A percentile compares a stretch with the other conserved stretches of the same genome.
Conservation (phyloP, 1,139 yeast species). For the Pichia sp. region DNA sequence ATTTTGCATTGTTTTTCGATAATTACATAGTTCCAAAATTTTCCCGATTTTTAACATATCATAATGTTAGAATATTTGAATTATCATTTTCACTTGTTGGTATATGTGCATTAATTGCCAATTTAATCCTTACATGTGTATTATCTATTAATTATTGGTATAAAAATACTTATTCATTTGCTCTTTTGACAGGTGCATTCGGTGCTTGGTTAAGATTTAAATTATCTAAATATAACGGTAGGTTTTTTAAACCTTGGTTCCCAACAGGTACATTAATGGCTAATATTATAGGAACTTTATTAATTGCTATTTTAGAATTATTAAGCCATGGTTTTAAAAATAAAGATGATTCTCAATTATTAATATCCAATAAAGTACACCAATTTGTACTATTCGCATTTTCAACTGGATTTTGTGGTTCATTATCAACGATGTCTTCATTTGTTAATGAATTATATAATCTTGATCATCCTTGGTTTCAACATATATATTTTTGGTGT, state of each 20-base stretch:
- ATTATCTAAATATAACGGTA: slow-evolving; percentile 38
- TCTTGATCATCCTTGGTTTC: slow-evolving; percentile 25
- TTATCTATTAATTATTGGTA: slow-evolving; percentile 33
- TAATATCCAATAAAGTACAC: slow-evolving; percentile 34
- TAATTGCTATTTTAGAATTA: slow-evolving; percentile 52
- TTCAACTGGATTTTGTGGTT: slow-evolving; percentile 70
- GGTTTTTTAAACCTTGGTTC: slow-evolving; percentile 32
- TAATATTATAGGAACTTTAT: slow-evolving; percentile 52
- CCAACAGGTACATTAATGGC: slow-evolving; percentile 74
- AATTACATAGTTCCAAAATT: slow-evolving; percentile 4
- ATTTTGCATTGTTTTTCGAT: slow-evolving; percentile 29
- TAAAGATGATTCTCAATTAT: slow-evolving; percentile 13
- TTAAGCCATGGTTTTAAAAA: slow-evolving; percentile 40
- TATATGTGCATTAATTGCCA: slow-evolving; percentile 21
- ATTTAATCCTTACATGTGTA: slow-evolving; percentile 25
- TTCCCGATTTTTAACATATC: slow-evolving; percentile 9
- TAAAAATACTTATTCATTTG: slow-evolving; percentile 56
- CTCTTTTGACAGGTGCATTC: slow-evolving; percentile 54
- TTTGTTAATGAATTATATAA: slow-evolving; percentile 60
- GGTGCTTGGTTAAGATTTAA: slow-evolving; percentile 62
- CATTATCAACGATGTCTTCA: slow-evolving; percentile 71
- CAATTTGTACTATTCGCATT: slow-evolving; percentile 56
- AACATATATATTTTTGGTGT: slow-evolving; percentile 33
- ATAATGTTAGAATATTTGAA: slow-evolving; percentile 16
- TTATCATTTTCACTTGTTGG: slow-evolving; percentile 19